Evolutionary conservation across 2,329 filamentous ascomycete genomes (phyloP).

Genomic region (Ploettnerulaceae sp.): DNA sequence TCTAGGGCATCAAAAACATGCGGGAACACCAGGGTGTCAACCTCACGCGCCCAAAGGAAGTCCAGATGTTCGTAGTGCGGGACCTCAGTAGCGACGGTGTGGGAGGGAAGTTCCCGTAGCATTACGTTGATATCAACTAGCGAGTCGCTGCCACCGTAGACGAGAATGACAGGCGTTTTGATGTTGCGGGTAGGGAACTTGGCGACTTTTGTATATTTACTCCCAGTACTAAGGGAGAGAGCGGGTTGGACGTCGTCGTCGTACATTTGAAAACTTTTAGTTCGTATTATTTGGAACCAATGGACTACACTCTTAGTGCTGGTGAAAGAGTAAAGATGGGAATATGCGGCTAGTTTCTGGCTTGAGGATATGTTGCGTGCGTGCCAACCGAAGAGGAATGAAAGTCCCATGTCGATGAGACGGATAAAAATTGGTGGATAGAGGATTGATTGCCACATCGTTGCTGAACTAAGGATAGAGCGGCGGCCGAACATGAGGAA

Average conservation of each 20-base stretch:
- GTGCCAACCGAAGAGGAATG: conserved; percentile 86
- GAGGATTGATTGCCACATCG: conserved; percentile 94
- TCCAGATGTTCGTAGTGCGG: conserved; percentile 95
- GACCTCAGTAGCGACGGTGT: conserved; percentile 82
- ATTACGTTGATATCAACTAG: conserved; percentile 91
- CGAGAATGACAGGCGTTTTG: conserved; percentile 85
- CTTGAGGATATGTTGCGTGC: conserved; percentile 75
- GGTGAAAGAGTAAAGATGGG: conserved; percentile 93
- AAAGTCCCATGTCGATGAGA: conserved; percentile 75
- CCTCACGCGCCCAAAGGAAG: conserved; percentile 88
- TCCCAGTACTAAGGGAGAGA: conserved; percentile 62
- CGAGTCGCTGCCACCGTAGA: conserved; percentile 92
- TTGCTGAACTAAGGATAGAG: conserved; percentile 85
- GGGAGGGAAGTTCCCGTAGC: conserved; percentile 78
- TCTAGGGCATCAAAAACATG: conserved; percentile 84
- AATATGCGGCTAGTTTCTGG: conserved; percentile 93
- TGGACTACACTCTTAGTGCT: conserved; percentile 96
- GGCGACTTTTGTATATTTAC: conserved; percentile 91
- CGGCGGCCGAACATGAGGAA: conserved; percentile 90
- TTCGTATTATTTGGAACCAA: conserved; percentile 99
- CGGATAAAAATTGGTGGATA: conserved; percentile 92
- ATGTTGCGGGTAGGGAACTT: conserved; percentile 97
- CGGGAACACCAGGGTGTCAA: conserved; percentile 78
- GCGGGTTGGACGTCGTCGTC: conserved; percentile 87
- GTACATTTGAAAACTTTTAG: conserved; percentile 95